Evolutionary conservation across 2,329 filamentous ascomycete species (phyloP), one percentile per base, ranked within the genome.

Genomic region (Aspergillus sp.): DNA sequence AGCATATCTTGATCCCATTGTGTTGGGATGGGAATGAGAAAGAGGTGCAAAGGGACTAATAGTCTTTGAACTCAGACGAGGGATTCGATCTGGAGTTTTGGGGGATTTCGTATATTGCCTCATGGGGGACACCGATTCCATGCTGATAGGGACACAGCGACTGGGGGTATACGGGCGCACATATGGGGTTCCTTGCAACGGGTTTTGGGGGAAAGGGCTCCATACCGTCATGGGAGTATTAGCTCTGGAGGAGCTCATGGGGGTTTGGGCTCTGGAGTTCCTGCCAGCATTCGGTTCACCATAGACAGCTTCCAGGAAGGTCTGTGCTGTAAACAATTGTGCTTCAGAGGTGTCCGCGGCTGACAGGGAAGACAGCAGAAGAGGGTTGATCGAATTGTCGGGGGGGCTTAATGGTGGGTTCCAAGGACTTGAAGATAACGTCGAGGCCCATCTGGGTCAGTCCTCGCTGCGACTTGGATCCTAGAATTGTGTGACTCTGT

Each of bases 401-500:
- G 76, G 70, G 70, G 40, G 87, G 81, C 52, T 86, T 81, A 43
- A 94, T 81, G 46, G 83, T 86, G 12, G 79, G 71, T 45, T 81
- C 82, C 40, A 95, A 81, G 36, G 87, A 91, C 50, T 85, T 83
- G 70, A 94, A 98, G 39, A 97, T 77, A 33, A 94, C 79, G 60
- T 97, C 91, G 43, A 98, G 83, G 0, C 89, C 81, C 59, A 98
- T 84, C 65, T 98, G 93, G 0, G 90, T 95, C 42, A 98, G 72
- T 49, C 93, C 93, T 52, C 91, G 85, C 66, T 96, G 88, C 19
- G 79, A 81, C 54, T 84, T 85, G 9, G 88, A 94, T 43, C 93
- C 93, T 11, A 98, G 79, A 47, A 97, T 95, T 0, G 93, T 98
- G 65, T 98, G 91, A 50, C 88, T 94, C 91, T 96, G 60, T 35